Evolutionary conservation across 129 eudicot species (phyloP).

Genomic region (Chrysanthemum lavandulifolium): DNA sequence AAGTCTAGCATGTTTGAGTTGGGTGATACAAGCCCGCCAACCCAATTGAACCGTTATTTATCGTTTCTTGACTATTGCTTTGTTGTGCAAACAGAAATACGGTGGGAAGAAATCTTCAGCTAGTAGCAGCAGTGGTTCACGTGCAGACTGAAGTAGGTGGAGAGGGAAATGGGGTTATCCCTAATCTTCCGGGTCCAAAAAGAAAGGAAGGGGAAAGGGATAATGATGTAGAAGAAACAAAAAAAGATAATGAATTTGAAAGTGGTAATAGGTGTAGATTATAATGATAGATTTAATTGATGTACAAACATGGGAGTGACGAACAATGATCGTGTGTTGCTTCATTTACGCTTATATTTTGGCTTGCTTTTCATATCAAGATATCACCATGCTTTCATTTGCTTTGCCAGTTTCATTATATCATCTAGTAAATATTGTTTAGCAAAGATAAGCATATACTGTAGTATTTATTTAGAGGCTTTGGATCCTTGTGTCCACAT

Average conservation of each 20-base stretch:
- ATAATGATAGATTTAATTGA: conserved; percentile 25
- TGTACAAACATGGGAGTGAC: conserved; percentile 32
- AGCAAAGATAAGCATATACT: not conserved
- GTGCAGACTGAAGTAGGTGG: conserved; percentile 37
- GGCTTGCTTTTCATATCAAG: conserved; percentile 9
- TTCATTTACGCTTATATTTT: conserved; percentile 21
- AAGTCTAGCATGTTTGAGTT: too few species aligned
- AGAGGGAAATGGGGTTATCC: not conserved
- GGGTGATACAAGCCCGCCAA: too few species aligned
- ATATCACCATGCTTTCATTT: not conserved
- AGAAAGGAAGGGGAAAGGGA: not conserved
- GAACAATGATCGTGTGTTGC: conserved; percentile 15
- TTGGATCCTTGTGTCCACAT: not conserved
- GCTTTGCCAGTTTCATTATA: not conserved
- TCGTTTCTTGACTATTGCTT: not conserved
- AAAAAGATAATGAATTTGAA: conserved; percentile 17
- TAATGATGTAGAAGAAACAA: conserved; percentile 9
- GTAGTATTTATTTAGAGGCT: too few species aligned
- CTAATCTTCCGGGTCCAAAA: not conserved
- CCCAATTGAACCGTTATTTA: not conserved
- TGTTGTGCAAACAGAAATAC: conserved; percentile 44
- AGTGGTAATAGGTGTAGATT: conserved; percentile 32
- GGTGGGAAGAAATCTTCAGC: conserved; percentile 47
- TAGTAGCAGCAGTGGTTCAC: conserved; percentile 41
- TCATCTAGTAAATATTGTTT: not conserved